Conservation (phyloP, 2,329 filamentous ascomycete genomes). For the Penicillium sp. region DNA sequence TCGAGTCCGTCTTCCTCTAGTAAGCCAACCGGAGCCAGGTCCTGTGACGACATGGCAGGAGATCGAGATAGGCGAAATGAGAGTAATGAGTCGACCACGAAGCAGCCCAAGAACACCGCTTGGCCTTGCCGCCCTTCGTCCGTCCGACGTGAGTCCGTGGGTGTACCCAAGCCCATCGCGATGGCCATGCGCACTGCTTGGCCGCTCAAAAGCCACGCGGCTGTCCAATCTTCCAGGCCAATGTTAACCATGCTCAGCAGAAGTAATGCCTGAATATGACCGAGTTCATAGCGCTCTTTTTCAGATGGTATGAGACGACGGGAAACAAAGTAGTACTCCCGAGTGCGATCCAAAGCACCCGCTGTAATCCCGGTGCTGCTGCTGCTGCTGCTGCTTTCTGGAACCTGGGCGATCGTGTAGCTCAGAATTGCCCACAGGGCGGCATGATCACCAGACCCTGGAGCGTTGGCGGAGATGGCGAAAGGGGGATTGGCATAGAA, state of each 20-base stretch:
- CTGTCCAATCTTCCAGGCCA: slow-evolving; percentile 40
- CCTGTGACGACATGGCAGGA: slow-evolving; percentile 43
- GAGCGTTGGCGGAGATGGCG: slow-evolving; percentile 21
- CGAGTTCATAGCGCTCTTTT: slow-evolving; percentile 35
- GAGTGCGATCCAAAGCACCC: slow-evolving; percentile 18
- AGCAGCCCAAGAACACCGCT: slow-evolving; percentile 48
- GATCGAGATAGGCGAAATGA: slow-evolving; percentile 43
- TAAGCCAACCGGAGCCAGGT: slow-evolving; percentile 44
- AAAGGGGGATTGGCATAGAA: slow-evolving; percentile 44
- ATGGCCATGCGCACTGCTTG: slow-evolving; percentile 46
- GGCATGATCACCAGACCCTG: slow-evolving; percentile 39
- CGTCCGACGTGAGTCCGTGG: slow-evolving; percentile 22
- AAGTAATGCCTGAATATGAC: slow-evolving; percentile 41
- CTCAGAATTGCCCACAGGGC: slow-evolving; percentile 41
- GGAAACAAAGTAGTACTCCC: slow-evolving; percentile 32
- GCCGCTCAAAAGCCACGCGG: slow-evolving; percentile 51
- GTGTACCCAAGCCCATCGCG: slow-evolving; percentile 31
- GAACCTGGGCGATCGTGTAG: slow-evolving; percentile 35
- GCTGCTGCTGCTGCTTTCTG: slow-evolving; percentile 12
- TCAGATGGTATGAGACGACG: slow-evolving; percentile 36
- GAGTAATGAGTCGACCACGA: slow-evolving; percentile 49
- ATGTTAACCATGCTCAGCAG: slow-evolving; percentile 48
- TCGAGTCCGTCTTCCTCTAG: slow-evolving; percentile 63
- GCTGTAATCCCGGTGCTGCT: slow-evolving; percentile 4
- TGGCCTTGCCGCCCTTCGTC: slow-evolving; percentile 33